A percentile compares a stretch with the other conserved stretches of the same genome.
Conservation (phyloP, 1,284 basidiomycete genomes). For the Apiotrichum mycotoxinovorans region DNA sequence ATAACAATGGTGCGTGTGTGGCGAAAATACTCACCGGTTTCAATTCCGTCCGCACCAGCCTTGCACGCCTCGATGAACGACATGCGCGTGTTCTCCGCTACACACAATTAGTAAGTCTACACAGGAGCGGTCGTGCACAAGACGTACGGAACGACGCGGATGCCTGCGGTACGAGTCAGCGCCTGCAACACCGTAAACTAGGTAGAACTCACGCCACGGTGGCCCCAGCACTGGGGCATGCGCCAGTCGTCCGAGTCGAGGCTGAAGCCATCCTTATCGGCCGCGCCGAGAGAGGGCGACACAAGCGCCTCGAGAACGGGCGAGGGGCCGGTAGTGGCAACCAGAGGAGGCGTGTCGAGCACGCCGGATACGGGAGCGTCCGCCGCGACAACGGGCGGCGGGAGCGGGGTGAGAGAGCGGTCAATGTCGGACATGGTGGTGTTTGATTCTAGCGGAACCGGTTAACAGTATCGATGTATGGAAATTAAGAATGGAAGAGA, state of each 20-base stretch:
- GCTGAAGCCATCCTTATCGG: slow-evolving; percentile 21
- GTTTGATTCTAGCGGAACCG: not conserved
- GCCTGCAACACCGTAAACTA: not conserved
- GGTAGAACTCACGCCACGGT: slow-evolving; percentile 73
- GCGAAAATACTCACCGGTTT: slow-evolving; percentile 58
- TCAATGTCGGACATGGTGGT: not conserved
- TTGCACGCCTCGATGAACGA: slow-evolving; percentile 89
- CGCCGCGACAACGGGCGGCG: not conserved
- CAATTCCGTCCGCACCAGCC: slow-evolving; percentile 91
- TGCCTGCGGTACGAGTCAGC: slow-evolving; percentile 57
- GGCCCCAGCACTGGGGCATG: slow-evolving; percentile 80
- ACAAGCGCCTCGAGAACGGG: slow-evolving; percentile 29
- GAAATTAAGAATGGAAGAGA: not conserved
- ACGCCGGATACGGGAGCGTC: not conserved
- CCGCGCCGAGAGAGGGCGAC: slow-evolving; percentile 26
- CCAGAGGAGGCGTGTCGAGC: slow-evolving; percentile 26
- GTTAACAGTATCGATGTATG: not conserved
- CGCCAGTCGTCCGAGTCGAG: slow-evolving; percentile 17
- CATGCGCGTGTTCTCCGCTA: slow-evolving; percentile 81
- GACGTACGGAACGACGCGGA: slow-evolving; percentile 66
- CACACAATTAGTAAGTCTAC: not conserved
- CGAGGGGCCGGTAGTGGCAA: slow-evolving; percentile 23
- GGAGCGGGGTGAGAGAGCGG: not conserved
- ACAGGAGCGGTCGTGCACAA: slow-evolving; percentile 3
- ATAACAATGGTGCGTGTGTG: not conserved